These are phyloP conservation scores for Fraxinus sp. DNA, from an alignment of 305 asterid genomes.

Conservation along the genomic window DNA sequence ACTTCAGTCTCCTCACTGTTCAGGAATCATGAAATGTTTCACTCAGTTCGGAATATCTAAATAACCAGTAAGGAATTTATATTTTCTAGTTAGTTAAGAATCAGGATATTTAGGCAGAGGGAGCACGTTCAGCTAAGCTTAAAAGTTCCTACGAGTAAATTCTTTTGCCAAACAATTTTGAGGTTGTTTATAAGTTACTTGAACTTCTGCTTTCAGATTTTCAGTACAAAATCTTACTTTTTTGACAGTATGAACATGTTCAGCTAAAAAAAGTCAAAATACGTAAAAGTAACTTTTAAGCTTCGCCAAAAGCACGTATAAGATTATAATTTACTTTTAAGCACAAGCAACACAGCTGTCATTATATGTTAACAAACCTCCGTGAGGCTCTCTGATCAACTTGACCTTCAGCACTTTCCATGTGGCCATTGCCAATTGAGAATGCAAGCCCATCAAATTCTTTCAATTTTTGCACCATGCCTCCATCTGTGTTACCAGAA, in stretches of 20 bases:
- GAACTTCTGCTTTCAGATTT: not conserved
- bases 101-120: not conserved
- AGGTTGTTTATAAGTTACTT: not conserved
- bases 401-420: constrained; percentile 54
- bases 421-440: constrained; percentile 69
- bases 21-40: constrained; percentile 16
- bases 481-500: constrained; percentile 53
- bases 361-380: constrained; percentile 52
- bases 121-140: not conserved
- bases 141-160: not conserved
- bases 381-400: constrained; percentile 53
- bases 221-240: not conserved
- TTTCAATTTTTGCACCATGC: constrained; percentile 65
- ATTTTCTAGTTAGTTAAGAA: not conserved
- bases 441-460: constrained; percentile 80
- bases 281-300: not conserved
- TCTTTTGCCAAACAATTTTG: not conserved
- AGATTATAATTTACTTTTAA: not conserved
- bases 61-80: not conserved
- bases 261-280: not conserved
- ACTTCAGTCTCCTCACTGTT: constrained; percentile 72
- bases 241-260: not conserved
- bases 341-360: not conserved
- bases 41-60: constrained; percentile 11
- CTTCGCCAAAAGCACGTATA: not conserved